These are phyloP conservation scores for Trametes sanguinea DNA, from an alignment of 768 basidiomycete genomes.

Conservation along the genomic window DNA sequence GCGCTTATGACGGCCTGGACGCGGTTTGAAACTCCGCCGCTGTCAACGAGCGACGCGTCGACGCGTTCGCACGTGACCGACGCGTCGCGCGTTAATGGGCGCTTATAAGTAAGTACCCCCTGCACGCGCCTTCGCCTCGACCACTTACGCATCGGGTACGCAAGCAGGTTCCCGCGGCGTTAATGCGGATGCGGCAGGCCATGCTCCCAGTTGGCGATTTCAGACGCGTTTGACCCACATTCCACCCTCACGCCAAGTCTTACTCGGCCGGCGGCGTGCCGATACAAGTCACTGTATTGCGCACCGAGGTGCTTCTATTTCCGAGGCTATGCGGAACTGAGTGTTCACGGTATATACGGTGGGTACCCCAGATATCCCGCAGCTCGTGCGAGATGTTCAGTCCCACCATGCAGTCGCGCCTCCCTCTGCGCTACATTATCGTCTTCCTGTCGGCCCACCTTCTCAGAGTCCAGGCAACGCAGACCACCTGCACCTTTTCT, in stretches of 20 bases:
- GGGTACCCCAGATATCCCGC: not conserved
- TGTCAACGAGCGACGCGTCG: conserved; percentile 26
- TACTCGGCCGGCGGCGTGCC: conserved; percentile 8
- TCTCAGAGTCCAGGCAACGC: conserved; percentile 5
- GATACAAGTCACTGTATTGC: not conserved
- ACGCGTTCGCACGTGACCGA: not conserved
- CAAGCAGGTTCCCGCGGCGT: conserved; percentile 3
- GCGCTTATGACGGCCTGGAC: conserved; percentile 24
- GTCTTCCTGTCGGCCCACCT: conserved; percentile 9
- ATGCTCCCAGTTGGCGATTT: not conserved
- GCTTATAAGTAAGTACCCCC: not conserved
- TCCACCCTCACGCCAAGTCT: conserved; percentile 5
- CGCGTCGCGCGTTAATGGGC: conserved; percentile 22
- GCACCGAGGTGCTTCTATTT: conserved; percentile 3
- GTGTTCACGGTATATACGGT: conserved; percentile 8
- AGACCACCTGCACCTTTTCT: not conserved
- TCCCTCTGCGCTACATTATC: conserved; percentile 10
- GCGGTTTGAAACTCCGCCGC: conserved; percentile 31
- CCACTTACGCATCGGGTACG: not conserved
- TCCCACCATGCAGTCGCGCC: conserved; percentile 16
- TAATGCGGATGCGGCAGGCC: conserved; percentile 15
- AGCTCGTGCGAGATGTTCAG: not conserved
- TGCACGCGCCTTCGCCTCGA: not conserved
- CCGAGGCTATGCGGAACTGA: conserved; percentile 11
- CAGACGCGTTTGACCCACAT: not conserved